Percentiles rank a stretch among this genome's conserved stretches.
phyloP scores from a whole-genome alignment of 108 stramenopile genomes.

The Discostella stelligeroides region DNA sequence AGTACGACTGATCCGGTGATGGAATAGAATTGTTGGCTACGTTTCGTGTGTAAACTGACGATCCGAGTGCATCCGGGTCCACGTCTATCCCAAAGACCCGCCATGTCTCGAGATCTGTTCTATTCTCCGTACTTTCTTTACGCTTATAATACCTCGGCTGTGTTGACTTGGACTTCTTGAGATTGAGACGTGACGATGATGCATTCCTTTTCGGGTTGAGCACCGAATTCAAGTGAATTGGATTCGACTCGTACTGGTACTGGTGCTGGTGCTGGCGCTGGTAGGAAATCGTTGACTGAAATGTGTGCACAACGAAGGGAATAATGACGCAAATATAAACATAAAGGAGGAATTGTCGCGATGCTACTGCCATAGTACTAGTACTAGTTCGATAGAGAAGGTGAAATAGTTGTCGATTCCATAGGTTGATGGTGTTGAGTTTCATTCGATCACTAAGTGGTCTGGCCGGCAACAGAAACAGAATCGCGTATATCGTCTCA shows the following conservation, averaged over 20 bases:
- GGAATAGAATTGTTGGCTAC: neutral
- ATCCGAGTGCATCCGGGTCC: constrained; percentile 63
- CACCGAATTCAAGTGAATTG: neutral
- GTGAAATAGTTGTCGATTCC: neutral
- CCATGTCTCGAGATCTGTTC: constrained; percentile 55
- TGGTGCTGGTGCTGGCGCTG: too few relatives aligned
- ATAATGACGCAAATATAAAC: neutral
- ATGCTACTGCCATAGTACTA: neutral
- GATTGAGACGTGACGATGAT: neutral
- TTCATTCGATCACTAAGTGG: too few relatives aligned
- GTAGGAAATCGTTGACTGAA: neutral
- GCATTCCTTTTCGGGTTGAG: neutral
- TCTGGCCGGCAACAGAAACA: too few relatives aligned
- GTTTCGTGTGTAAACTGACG: neutral
- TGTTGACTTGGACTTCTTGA: neutral
- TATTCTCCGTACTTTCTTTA: constrained; percentile 26
- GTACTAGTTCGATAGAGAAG: neutral
- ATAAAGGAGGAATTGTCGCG: neutral
- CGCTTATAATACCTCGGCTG: neutral
- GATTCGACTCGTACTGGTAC: too few relatives aligned
- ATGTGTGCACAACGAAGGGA: constrained; percentile 4
- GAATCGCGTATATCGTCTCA: too few relatives aligned
- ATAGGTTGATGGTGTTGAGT: too few relatives aligned
- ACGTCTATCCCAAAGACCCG: constrained; percentile 74
- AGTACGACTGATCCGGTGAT: constrained; percentile 38